phyloP scores from a whole-genome alignment of 2,329 filamentous ascomycete genomes.

The Aspergillus vadensis region DNA sequence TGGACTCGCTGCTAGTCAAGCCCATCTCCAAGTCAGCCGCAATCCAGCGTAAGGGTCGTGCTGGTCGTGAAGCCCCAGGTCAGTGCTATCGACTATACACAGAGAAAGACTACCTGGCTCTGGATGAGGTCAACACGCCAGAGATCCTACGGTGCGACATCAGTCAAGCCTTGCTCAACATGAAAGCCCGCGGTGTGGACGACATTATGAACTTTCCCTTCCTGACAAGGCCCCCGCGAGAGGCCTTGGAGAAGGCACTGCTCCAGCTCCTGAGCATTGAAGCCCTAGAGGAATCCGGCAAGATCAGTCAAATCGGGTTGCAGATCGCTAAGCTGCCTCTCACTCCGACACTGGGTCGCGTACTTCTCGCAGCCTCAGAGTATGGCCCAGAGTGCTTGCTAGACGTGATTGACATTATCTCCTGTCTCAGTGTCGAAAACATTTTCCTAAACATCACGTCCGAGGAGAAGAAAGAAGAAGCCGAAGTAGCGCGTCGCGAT shows the following conservation, averaged over 20 bases:
- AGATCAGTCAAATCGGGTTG: constrained; percentile 71
- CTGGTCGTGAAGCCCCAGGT: constrained; percentile 86
- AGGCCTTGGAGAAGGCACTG: constrained; percentile 79
- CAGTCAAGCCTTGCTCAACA: constrained; percentile 80
- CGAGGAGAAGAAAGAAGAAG: constrained; percentile 62
- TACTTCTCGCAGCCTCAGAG: constrained; percentile 76
- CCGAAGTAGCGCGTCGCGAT: constrained; percentile 56
- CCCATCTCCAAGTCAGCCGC: constrained; percentile 92
- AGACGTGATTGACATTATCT: constrained; percentile 83
- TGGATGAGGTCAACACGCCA: constrained; percentile 75
- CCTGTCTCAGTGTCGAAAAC: constrained; percentile 65
- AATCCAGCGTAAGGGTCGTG: constrained; percentile 86
- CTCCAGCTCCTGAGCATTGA: constrained; percentile 77
- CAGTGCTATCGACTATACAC: constrained; percentile 91
- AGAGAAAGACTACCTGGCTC: constrained; percentile 67
- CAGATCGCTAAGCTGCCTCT: constrained; percentile 84
- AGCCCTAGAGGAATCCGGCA: constrained; percentile 70
- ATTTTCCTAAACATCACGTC: constrained; percentile 62
- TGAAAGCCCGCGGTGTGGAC: constrained; percentile 87
- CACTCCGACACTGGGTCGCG: constrained; percentile 75
- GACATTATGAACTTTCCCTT: constrained; percentile 82
- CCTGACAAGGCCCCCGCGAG: constrained; percentile 75
- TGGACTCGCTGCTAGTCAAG: constrained; percentile 88
- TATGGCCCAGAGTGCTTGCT: constrained; percentile 71
- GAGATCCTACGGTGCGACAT: constrained; percentile 92